A percentile compares a stretch with the other conserved stretches of the same genome.
Conservation (phyloP, 1,284 basidiomycete genomes). For the Leccinum subrobustum region DNA sequence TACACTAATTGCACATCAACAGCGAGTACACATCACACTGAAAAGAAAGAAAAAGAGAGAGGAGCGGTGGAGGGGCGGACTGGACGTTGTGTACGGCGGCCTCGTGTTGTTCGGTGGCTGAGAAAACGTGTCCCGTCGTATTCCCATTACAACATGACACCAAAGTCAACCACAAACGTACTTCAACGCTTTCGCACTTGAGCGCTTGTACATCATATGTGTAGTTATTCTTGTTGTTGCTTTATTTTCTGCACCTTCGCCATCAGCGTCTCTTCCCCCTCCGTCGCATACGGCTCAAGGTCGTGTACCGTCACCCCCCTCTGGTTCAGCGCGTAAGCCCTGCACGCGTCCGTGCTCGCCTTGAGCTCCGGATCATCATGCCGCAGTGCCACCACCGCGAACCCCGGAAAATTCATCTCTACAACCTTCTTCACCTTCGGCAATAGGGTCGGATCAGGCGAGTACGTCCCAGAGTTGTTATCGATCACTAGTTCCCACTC, state of each 20-base stretch:
- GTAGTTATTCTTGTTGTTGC: background rate
- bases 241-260: slow-evolving; percentile 21
- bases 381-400: slow-evolving; percentile 55
- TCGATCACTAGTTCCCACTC: slow-evolving; percentile 75
- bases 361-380: slow-evolving; percentile 57
- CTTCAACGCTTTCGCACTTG: background rate
- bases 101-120: slow-evolving; percentile 35
- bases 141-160: slow-evolving; percentile 19
- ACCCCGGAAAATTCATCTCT: slow-evolving; percentile 68
- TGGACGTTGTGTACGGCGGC: slow-evolving; percentile 13
- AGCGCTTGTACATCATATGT: background rate
- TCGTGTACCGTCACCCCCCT: slow-evolving; percentile 57
- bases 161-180: background rate
- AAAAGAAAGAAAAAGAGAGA: slow-evolving; percentile 14
- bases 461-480: slow-evolving; percentile 76
- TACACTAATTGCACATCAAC: slow-evolving; percentile 29
- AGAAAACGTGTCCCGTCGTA: slow-evolving; percentile 36
- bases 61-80: slow-evolving; percentile 5
- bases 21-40: slow-evolving; percentile 21
- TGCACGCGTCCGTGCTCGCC: slow-evolving; percentile 61
- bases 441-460: slow-evolving; percentile 58
- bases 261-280: slow-evolving; percentile 52
- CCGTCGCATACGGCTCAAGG: slow-evolving; percentile 55
- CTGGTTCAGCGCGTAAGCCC: slow-evolving; percentile 57
- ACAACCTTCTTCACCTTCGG: slow-evolving; percentile 54